Conservation (phyloP, 768 basidiomycete species). For the Ramaria sp. region DNA sequence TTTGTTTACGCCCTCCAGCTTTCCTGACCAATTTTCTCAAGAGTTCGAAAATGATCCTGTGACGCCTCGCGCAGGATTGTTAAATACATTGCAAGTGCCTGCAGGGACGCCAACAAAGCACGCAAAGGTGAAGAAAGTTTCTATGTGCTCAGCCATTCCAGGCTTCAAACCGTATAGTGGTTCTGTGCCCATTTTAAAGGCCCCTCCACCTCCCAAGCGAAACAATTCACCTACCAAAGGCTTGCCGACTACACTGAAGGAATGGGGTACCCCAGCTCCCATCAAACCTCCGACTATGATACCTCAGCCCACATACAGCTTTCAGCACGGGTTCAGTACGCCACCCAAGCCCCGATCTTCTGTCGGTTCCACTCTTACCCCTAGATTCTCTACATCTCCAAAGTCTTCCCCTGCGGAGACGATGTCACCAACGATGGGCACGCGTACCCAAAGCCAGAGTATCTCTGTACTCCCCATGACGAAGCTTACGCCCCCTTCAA, state of each 20-base stretch:
- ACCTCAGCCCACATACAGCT: constrained; percentile 1
- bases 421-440: not conserved
- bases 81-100: not conserved
- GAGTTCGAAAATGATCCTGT: not conserved
- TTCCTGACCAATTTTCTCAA: not conserved
- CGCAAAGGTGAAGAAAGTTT: not conserved
- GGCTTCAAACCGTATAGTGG: not conserved
- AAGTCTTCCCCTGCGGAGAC: not conserved
- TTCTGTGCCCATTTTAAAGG: not conserved
- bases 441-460: not conserved
- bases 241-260: not conserved
- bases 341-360: not conserved
- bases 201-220: not conserved
- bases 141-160: not conserved
- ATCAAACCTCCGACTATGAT: not conserved
- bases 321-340: not conserved
- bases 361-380: not conserved
- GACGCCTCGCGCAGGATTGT: not conserved
- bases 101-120: not conserved
- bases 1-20: not conserved
- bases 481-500: constrained; percentile 2
- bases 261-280: not conserved
- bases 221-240: not conserved
- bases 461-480: not conserved
- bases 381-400: not conserved